Evolutionary conservation across 805 yeast species (phyloP).

Genomic region (Spathaspora passalidarum): DNA sequence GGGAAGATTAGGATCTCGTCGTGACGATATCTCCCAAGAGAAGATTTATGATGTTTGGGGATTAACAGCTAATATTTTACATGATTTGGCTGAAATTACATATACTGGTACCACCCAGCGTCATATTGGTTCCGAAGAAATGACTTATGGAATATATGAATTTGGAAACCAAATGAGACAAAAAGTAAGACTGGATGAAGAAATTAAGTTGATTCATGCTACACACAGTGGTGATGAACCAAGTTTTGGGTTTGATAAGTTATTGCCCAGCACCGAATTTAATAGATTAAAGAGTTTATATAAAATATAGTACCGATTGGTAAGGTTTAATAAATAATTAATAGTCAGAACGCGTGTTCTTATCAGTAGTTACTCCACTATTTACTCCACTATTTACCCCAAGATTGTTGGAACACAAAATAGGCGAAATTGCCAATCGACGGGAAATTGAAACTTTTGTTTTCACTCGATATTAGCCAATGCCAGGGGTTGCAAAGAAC

Average conservation of each 20-base stretch:
- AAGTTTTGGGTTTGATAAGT: conserved; percentile 39
- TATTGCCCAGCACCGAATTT: conserved; percentile 44
- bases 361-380: background rate
- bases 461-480: too few species aligned
- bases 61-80: conserved; percentile 73
- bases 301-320: conserved; percentile 16
- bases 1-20: conserved; percentile 40
- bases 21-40: conserved; percentile 37
- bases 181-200: conserved; percentile 50
- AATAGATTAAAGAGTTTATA: conserved; percentile 41
- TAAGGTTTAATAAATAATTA: background rate
- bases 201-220: conserved; percentile 46
- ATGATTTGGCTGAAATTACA: conserved; percentile 60
- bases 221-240: conserved; percentile 22
- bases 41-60: conserved; percentile 78
- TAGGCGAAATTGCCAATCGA: too few species aligned
- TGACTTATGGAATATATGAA: conserved; percentile 55
- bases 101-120: conserved; percentile 20
- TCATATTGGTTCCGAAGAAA: conserved; percentile 61
- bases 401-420: too few species aligned
- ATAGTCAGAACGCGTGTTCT: background rate
- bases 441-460: too few species aligned
- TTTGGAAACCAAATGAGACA: conserved; percentile 52
- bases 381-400: background rate
- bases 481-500: too few species aligned